Base-by-base conservation (phyloP, 2,329 filamentous ascomycete genomes). In the Aureobasidium musti region DNA sequence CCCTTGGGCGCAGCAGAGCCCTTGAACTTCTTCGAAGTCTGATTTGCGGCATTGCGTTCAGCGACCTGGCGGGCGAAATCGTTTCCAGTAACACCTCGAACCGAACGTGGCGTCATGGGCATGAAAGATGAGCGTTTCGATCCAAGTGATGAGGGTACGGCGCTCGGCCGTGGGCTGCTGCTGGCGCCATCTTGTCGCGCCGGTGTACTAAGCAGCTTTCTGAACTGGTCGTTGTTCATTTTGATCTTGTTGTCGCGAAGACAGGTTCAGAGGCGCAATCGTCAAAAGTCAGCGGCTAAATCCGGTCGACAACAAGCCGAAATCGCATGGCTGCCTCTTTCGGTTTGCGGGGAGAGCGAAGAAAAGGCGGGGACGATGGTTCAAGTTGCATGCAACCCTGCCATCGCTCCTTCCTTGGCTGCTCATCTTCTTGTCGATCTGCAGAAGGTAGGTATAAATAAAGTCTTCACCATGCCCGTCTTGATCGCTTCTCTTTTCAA, bases 181-280 rank as follows among this genome's bases (percentile, higher is more conserved):
- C 67, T 68, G 26, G 63, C 64, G 69, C 74, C 78, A 69, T 76
- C 71, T 67, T 80, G 65, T 45, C 76, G 71, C 8, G 78, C 75
- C 2, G 83, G 77, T 3, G 80, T 83, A 70, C 86, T 83, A 78
- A 88, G 82, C 26, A 98, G 84, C 70, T 90, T 89, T 65, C 95
- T 89, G 74, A 99, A 99, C 73, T 97, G 91, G 50, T 92, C 87
- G 82, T 98, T 98, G 77, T 98, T 96, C 95, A 99, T 98, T 13
- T 26, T 45, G 21, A 6, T 33, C 26, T 60, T 26, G 50, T 50
- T 23, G 63, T 67, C 17, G 21, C 21, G 13, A 19, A 23, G 49
- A 64, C 10, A 26, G 61, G 17, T 23, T 49, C 5, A 19, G 13
- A 63, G 45, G 23, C 43, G 59, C 59, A 49, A 39, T 37, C 8